phyloP scores from a whole-genome alignment of 768 basidiomycete genomes.

The Leccinum imitatum region DNA sequence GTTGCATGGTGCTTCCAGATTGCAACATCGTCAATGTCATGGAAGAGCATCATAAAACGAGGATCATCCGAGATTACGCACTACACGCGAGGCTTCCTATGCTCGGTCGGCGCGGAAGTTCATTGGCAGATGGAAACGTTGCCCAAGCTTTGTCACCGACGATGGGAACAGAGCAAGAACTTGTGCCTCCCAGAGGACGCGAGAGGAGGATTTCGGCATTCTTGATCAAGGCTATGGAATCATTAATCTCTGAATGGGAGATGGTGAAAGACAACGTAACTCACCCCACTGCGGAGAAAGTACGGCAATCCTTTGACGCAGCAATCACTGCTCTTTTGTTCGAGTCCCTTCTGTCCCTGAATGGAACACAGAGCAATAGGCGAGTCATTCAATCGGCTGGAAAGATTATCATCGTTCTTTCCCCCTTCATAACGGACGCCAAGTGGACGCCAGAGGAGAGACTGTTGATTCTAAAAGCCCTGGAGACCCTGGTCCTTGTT shows the following conservation, averaged over 20 bases:
- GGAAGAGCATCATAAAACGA: constrained; percentile 54
- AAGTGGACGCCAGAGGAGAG: constrained; percentile 64
- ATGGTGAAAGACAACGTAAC: constrained; percentile 30
- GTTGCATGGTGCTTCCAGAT: constrained; percentile 63
- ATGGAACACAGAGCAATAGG: constrained; percentile 60
- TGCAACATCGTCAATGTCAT: constrained; percentile 62
- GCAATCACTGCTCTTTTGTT: constrained; percentile 66
- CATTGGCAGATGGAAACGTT: constrained; percentile 1
- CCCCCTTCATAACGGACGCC: constrained; percentile 38
- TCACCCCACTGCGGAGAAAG: constrained; percentile 57
- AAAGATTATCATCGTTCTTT: constrained; percentile 47
- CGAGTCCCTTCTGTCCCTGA: constrained; percentile 62
- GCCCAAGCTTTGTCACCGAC: constrained; percentile 6
- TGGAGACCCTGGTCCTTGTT: constrained; percentile 62
- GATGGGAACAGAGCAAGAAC: constrained; percentile 28
- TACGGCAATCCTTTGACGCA: constrained; percentile 68
- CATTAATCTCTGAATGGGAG: constrained; percentile 50
- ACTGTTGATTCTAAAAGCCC: constrained; percentile 58
- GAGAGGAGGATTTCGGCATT: constrained; percentile 65
- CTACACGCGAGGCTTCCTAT: constrained; percentile 61
- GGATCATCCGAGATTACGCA: constrained; percentile 67
- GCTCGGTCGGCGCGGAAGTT: constrained; percentile 24
- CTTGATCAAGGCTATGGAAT: constrained; percentile 61
- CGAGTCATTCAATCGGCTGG: constrained; percentile 64
- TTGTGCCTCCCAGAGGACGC: constrained; percentile 49